phyloP scores from a whole-genome alignment of 2,329 filamentous ascomycete species.

The Raffaelea arxii region DNA sequence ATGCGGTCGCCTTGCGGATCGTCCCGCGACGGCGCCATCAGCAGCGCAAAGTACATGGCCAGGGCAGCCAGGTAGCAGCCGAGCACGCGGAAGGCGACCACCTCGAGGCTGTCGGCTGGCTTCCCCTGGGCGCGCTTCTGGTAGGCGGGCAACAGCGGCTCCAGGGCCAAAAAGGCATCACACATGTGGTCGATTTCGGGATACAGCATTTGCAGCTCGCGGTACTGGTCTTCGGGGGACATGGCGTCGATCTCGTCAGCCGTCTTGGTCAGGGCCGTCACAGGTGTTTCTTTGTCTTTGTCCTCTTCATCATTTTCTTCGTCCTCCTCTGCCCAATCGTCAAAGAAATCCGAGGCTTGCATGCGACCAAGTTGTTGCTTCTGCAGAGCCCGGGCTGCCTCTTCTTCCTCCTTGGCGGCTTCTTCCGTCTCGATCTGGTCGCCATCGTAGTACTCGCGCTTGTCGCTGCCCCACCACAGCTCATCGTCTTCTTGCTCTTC shows the following conservation, averaged over 20 bases:
- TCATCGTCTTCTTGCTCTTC: slow-evolving; percentile 49
- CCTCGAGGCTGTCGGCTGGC: slow-evolving; percentile 42
- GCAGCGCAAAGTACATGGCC: slow-evolving; percentile 86
- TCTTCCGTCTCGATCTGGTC: slow-evolving; percentile 59
- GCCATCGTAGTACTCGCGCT: slow-evolving; percentile 86
- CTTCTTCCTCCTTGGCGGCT: slow-evolving; percentile 80
- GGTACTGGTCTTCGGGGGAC: slow-evolving; percentile 61
- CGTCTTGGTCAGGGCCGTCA: slow-evolving; percentile 81
- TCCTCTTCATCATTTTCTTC: slow-evolving; percentile 51
- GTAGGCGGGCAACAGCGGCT: slow-evolving; percentile 51
- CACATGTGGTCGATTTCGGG: slow-evolving; percentile 86
- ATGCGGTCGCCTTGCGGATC: slow-evolving; percentile 36
- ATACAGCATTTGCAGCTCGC: slow-evolving; percentile 70
- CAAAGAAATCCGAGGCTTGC: slow-evolving; percentile 88
- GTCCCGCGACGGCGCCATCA: slow-evolving; percentile 69
- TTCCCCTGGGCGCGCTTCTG: slow-evolving; percentile 47
- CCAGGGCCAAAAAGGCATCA: slow-evolving; percentile 67
- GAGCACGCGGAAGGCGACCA: slow-evolving; percentile 69
- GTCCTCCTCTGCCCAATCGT: too few species aligned
- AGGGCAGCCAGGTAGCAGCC: slow-evolving; percentile 80
- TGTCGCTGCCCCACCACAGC: slow-evolving; percentile 79
- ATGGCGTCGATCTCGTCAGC: slow-evolving; percentile 73
- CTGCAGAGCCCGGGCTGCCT: slow-evolving; percentile 78
- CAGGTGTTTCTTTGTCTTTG: slow-evolving; percentile 25
- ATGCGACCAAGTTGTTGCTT: slow-evolving; percentile 85